phyloP scores from a whole-genome alignment of 1,139 yeast species.

The Yamadazyma songkhlaensis region DNA sequence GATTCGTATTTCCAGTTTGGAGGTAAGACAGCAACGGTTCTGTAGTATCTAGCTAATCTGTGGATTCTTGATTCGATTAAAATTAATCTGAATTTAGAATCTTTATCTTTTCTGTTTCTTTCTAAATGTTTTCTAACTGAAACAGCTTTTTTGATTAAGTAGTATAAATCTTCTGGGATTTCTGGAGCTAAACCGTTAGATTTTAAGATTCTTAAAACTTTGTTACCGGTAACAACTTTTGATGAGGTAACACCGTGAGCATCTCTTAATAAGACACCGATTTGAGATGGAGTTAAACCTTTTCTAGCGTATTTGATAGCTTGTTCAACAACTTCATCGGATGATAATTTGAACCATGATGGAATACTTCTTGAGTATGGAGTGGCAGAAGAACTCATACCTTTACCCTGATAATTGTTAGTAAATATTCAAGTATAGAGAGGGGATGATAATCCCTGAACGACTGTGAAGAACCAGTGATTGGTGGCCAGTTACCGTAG shows the following conservation, averaged over 20 bases:
- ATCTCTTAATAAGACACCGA: constrained; percentile 99
- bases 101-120: constrained; percentile 99
- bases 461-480: no score
- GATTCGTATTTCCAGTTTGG: constrained; percentile 99
- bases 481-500: no score
- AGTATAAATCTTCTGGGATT: constrained; percentile 99
- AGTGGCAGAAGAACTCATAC: constrained; percentile 98
- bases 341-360: constrained; percentile 97
- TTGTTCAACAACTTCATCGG: constrained; percentile 97
- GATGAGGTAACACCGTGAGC: constrained; percentile 99
- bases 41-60: constrained; percentile 99
- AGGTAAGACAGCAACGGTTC: constrained; percentile 97
- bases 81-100: constrained; percentile 99
- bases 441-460: constrained; percentile 3
- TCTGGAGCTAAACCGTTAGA: constrained; percentile 99
- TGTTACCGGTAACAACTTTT: constrained; percentile 98
- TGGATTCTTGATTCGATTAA: constrained; percentile 99
- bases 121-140: constrained; percentile 99
- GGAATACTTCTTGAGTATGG: constrained; percentile 99
- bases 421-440: constrained; percentile 4
- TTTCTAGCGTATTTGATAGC: constrained; percentile 99
- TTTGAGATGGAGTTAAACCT: constrained; percentile 99
- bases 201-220: constrained; percentile 98
- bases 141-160: constrained; percentile 99
- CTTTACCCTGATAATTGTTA: constrained; percentile 75